A percentile compares a stretch with the other conserved stretches of the same genome.
These are phyloP conservation scores for Coemansia sp. DNA, from an alignment of 192 early-diverging fungal genomes.

Conservation along the genomic window DNA sequence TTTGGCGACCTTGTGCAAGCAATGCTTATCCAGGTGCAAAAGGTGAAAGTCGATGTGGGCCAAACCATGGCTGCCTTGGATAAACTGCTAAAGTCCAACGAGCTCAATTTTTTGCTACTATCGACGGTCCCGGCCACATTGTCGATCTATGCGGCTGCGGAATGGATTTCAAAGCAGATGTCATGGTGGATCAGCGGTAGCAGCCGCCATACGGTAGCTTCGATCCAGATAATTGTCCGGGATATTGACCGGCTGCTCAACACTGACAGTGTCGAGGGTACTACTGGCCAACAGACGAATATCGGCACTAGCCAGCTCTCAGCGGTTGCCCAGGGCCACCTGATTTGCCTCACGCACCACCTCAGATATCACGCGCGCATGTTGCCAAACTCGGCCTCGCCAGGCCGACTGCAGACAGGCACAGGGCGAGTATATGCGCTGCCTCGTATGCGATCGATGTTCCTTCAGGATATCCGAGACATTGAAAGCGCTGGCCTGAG, in stretches of 20 bases:
- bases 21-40: slow-evolving; percentile 82
- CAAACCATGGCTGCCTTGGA: slow-evolving; percentile 88
- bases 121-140: slow-evolving; percentile 71
- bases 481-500: slow-evolving; percentile 60
- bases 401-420: slow-evolving; percentile 13
- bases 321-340: slow-evolving; percentile 20
- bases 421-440: slow-evolving; percentile 41
- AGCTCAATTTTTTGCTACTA: slow-evolving; percentile 91
- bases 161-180: slow-evolving; percentile 34
- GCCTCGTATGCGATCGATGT: slow-evolving; percentile 54
- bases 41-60: slow-evolving; percentile 91
- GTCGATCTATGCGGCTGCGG: slow-evolving; percentile 51
- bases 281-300: not conserved
- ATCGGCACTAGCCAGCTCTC: not conserved
- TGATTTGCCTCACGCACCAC: slow-evolving; percentile 52
- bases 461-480: slow-evolving; percentile 76
- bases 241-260: slow-evolving; percentile 61
- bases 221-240: slow-evolving; percentile 53
- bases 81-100: slow-evolving; percentile 88
- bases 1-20: slow-evolving; percentile 67
- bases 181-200: slow-evolving; percentile 38
- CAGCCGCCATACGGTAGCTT: slow-evolving; percentile 40
- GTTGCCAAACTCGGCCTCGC: slow-evolving; percentile 28
- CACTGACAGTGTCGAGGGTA: slow-evolving; percentile 7
- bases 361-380: slow-evolving; percentile 57